Evolutionary conservation across 345 rosid species (phyloP).

Genomic region (Populus tremula): DNA sequence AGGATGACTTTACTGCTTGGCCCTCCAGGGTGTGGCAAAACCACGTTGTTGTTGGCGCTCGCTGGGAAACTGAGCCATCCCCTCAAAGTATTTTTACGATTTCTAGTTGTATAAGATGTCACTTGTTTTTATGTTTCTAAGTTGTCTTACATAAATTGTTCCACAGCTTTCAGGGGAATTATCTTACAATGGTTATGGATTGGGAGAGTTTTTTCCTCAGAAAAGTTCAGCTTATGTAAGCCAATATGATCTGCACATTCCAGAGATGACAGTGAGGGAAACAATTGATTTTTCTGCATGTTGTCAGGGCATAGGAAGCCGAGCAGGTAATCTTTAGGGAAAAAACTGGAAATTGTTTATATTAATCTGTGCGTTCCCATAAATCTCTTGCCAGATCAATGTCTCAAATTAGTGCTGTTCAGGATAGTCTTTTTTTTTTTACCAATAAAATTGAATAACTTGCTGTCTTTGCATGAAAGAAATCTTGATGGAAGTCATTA

Average conservation of each 20-base stretch:
- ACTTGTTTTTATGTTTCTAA: not conserved
- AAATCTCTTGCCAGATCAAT: not conserved
- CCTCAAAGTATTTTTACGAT: slow-evolving; percentile 39
- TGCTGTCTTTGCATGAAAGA: slow-evolving; percentile 11
- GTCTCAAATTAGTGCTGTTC: not conserved
- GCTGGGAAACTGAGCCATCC: slow-evolving; percentile 53
- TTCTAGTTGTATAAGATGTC: not conserved
- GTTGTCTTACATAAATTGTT: not conserved
- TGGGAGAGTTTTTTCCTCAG: slow-evolving; percentile 41
- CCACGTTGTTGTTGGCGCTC: slow-evolving; percentile 59
- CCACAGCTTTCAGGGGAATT: slow-evolving; percentile 33
- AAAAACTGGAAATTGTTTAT: too few relatives aligned
- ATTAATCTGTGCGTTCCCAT: not conserved
- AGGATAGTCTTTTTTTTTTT: not conserved
- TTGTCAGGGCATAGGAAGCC: slow-evolving; percentile 35
- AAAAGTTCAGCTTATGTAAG: slow-evolving; percentile 40
- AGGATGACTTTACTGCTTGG: slow-evolving; percentile 76
- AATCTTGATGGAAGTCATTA: slow-evolving; percentile 25
- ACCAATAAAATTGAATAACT: too few relatives aligned
- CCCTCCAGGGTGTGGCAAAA: slow-evolving; percentile 83
- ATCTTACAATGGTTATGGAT: slow-evolving; percentile 33
- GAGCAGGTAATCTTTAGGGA: slow-evolving; percentile 27
- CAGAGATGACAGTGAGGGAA: slow-evolving; percentile 42
- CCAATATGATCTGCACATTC: slow-evolving; percentile 36
- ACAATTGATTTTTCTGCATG: slow-evolving; percentile 36